phyloP scores from a whole-genome alignment of 225 moss, liverwort and hornwort species.

The Antitrichia curtipendula region DNA sequence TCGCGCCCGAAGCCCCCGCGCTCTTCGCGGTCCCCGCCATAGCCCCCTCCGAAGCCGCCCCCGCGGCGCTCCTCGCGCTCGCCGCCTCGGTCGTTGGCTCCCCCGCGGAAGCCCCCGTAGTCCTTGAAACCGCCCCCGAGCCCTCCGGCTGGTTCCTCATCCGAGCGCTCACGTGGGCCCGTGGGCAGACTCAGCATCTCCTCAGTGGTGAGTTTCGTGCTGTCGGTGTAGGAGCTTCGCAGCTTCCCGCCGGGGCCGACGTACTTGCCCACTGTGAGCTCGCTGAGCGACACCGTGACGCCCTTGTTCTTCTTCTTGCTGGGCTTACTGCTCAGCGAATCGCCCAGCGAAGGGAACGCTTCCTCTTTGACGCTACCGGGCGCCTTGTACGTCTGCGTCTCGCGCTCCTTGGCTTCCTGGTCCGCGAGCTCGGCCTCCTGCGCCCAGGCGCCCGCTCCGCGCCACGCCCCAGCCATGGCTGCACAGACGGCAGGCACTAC shows the following conservation, averaged over 20 bases:
- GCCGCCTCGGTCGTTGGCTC: slow-evolving; percentile 41
- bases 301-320: slow-evolving; percentile 91
- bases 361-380: slow-evolving; percentile 37
- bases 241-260: slow-evolving; percentile 76
- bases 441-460: slow-evolving; percentile 88
- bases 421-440: slow-evolving; percentile 91
- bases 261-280: slow-evolving; percentile 77
- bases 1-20: slow-evolving; percentile 18
- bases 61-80: slow-evolving; percentile 58
- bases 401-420: slow-evolving; percentile 67
- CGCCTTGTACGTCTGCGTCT: slow-evolving; percentile 29
- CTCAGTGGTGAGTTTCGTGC: slow-evolving; percentile 52
- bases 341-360: slow-evolving; percentile 69
- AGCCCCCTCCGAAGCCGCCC: slow-evolving; percentile 46
- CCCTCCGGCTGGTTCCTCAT: slow-evolving; percentile 57
- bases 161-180: slow-evolving; percentile 66
- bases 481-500: not conserved
- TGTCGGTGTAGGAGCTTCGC: slow-evolving; percentile 53
- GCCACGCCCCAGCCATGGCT: slow-evolving; percentile 77
- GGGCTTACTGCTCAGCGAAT: slow-evolving; percentile 35
- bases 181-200: slow-evolving; percentile 72
- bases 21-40: slow-evolving; percentile 46
- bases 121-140: slow-evolving; percentile 62
- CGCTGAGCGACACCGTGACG: slow-evolving; percentile 52
- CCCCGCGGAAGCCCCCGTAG: slow-evolving; percentile 69